Percentiles rank a stretch among this genome's conserved stretches.
These are phyloP conservation scores for Exophiala calicioides DNA, from an alignment of 2,329 filamentous ascomycete species.

Conservation along the genomic window DNA sequence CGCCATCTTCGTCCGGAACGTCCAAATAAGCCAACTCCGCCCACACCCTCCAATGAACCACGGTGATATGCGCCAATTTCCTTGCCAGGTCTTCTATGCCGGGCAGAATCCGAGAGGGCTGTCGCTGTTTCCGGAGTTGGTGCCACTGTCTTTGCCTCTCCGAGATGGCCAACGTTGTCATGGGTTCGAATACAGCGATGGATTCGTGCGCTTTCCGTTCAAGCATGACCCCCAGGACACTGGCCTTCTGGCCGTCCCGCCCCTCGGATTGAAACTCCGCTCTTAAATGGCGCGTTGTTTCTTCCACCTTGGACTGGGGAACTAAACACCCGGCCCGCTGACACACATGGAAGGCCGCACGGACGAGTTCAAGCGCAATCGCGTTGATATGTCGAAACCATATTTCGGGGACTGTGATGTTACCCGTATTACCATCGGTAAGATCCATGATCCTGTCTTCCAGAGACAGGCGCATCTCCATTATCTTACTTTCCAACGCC, in stretches of 20 bases:
- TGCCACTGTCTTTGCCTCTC: constrained; percentile 41
- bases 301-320: constrained; percentile 3
- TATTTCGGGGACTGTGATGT: constrained; percentile 25
- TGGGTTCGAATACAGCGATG: constrained; percentile 41
- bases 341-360: constrained; percentile 39
- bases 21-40: constrained; percentile 66
- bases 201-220: constrained; percentile 34
- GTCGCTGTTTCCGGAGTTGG: constrained; percentile 19
- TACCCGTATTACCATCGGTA: constrained; percentile 21
- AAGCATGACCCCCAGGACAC: constrained; percentile 26
- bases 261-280: constrained; percentile 11
- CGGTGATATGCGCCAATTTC: constrained; percentile 76
- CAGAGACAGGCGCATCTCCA: constrained; percentile 32
- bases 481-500: constrained; percentile 34
- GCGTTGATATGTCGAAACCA: constrained; percentile 41
- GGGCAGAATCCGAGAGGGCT: constrained; percentile 31
- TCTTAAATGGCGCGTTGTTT: constrained; percentile 5
- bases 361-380: constrained; percentile 47
- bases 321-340: constrained; percentile 32
- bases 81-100: constrained; percentile 61
- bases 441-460: constrained; percentile 39
- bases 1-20: not conserved
- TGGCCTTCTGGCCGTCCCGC: not conserved
- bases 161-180: constrained; percentile 47
- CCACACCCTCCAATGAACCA: constrained; percentile 92